These are phyloP conservation scores for Epichloe baconii DNA, from an alignment of 2,329 filamentous ascomycete genomes.

Conservation along the genomic window DNA sequence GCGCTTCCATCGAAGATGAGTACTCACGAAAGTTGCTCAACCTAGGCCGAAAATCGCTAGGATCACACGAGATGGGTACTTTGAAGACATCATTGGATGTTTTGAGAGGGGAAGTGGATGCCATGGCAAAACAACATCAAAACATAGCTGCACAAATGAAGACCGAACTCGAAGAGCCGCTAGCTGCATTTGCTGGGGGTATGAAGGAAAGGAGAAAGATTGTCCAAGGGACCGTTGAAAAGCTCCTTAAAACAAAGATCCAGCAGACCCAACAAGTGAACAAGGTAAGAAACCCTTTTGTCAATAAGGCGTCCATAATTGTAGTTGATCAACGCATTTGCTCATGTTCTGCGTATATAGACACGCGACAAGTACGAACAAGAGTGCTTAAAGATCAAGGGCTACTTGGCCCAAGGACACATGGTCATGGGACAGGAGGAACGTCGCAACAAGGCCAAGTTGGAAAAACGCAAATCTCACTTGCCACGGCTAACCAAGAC, in stretches of 20 bases:
- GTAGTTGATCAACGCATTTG: neutral
- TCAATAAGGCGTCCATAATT: neutral
- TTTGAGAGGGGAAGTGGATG: conserved; percentile 76
- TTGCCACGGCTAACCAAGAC: conserved; percentile 80
- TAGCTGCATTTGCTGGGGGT: conserved; percentile 80
- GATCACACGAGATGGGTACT: conserved; percentile 75
- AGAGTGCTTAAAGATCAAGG: conserved; percentile 96
- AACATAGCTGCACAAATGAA: conserved; percentile 90
- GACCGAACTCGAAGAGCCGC: conserved; percentile 83
- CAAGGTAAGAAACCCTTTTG: conserved; percentile 46
- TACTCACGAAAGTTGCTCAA: conserved; percentile 82
- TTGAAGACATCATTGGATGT: conserved; percentile 77
- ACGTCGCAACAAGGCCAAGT: conserved; percentile 94
- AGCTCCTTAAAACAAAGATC: conserved; percentile 81
- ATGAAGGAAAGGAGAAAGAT: conserved; percentile 98
- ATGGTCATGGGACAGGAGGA: conserved; percentile 99
- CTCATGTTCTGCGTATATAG: conserved; percentile 25
- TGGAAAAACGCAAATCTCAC: conserved; percentile 97
- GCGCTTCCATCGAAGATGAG: conserved; percentile 90
- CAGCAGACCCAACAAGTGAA: conserved; percentile 86
- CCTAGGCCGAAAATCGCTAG: conserved; percentile 76
- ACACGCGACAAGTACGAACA: conserved; percentile 92
- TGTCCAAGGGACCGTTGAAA: conserved; percentile 86
- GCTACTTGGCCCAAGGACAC: conserved; percentile 93
- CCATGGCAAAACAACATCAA: conserved; percentile 88